Base-by-base conservation (phyloP, 2,329 filamentous ascomycete species). In the Aspergillus tubingensis region DNA sequence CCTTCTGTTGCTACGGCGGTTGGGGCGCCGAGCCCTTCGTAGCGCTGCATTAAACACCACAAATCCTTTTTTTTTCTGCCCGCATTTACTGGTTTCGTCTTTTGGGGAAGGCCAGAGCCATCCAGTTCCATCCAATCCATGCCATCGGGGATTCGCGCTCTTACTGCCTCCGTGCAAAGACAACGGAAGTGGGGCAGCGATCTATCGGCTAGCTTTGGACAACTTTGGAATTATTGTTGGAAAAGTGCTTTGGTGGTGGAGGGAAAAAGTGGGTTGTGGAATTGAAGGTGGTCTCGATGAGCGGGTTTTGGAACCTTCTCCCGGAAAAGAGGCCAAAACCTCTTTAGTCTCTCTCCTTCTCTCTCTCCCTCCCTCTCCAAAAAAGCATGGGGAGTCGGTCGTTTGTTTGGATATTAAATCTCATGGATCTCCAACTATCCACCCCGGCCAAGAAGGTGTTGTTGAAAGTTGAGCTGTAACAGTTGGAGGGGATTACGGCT, bases 61-160 rank as follows among this genome's bases (percentile, higher is more conserved):
- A 36, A 36, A 36, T 13, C 11, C 32, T 13, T 13, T 36, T 32
- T 32, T 32, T 32, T 36, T 13, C 13, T 13, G 23, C 47, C 48
- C 49, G 65, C 65, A 67, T 65, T 66, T 67, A 67, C 65, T 61
- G 44, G 44, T 65, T 67, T 64, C 19, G 65, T 62, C 47, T 32
- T 3, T 43, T 41, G 52, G 36, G 47, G 25, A 27, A 51, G 54
- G 32, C 43, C 57, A 36, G 32, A 36, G 32, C 32, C 32, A 13
- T 36, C 41, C 41, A 44, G 21, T 23, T 44, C 41, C 41, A 44
- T 44, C 19, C 41, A 32, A 32, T 32, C 32, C 32, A 36, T 36
- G 11, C 32, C 32, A 13, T 36, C 32, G 32, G 32, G 32, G 32
- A 13, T 36, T 36, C 32, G 32, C n/a, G 8, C 44, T 27, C 47